Percentiles rank a stretch among this genome's conserved stretches.
phyloP scores from a whole-genome alignment of 2,329 filamentous ascomycete genomes.

The Xylaria sp. region DNA sequence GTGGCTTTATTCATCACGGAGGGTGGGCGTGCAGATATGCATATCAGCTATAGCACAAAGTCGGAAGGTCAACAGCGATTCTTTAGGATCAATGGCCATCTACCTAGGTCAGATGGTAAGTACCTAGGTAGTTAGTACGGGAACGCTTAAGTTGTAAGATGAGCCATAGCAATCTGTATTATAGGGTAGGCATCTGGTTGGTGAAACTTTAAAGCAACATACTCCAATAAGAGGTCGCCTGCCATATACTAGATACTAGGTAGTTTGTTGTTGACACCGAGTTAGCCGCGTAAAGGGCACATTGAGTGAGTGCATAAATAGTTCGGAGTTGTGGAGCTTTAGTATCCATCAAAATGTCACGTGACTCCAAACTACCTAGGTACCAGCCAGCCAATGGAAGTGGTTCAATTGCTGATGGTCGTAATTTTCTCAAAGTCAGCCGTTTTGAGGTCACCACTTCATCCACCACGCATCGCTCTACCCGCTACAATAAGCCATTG shows the following conservation, averaged over 20 bases:
- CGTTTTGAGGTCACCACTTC: slow-evolving; percentile 44
- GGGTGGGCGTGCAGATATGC: slow-evolving; percentile 12
- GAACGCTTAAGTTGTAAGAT: not conserved
- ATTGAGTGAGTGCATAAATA: not conserved
- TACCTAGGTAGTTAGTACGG: slow-evolving; percentile 5
- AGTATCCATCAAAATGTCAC: slow-evolving; percentile 41
- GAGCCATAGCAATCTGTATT: not conserved
- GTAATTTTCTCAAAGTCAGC: slow-evolving; percentile 52
- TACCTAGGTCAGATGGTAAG: slow-evolving; percentile 2
- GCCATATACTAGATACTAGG: not conserved
- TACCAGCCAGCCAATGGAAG: slow-evolving; percentile 58
- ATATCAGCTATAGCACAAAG: slow-evolving; percentile 21
- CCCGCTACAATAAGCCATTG: slow-evolving; percentile 56
- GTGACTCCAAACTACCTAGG: slow-evolving; percentile 45
- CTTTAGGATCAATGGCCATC: not conserved
- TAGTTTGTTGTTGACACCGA: slow-evolving; percentile 2
- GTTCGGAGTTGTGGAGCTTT: slow-evolving; percentile 30
- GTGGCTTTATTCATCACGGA: slow-evolving; percentile 18
- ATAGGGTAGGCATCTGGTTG: not conserved
- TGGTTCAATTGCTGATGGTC: slow-evolving; percentile 62
- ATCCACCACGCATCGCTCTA: slow-evolving; percentile 46
- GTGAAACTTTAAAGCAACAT: not conserved
- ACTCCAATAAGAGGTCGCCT: not conserved
- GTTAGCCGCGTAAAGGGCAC: not conserved
- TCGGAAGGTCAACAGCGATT: slow-evolving; percentile 14